A percentile compares a stretch with the other conserved stretches of the same genome.
Conservation (phyloP, 495 filamentous ascomycete genomes). For the Neurospora hispaniola region DNA sequence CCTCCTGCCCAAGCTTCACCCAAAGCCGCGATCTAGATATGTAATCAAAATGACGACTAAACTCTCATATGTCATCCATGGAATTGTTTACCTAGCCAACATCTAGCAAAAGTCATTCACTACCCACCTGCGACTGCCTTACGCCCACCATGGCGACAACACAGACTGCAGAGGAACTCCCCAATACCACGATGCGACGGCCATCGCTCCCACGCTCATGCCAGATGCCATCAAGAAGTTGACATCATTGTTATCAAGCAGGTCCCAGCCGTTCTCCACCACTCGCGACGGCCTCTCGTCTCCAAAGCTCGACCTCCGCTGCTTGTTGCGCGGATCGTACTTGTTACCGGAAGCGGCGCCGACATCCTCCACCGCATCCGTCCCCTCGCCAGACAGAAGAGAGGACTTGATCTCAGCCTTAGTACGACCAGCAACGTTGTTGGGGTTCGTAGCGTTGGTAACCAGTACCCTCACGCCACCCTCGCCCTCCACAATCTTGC, state of each 20-base stretch:
- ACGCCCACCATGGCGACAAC: conserved; percentile 7
- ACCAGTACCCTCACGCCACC: conserved; percentile 67
- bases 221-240: conserved; percentile 78
- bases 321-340: conserved; percentile 32
- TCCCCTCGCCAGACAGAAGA: conserved; percentile 23
- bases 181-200: conserved; percentile 44
- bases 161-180: conserved; percentile 32
- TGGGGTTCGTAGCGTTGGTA: conserved; percentile 15
- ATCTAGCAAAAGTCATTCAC: background rate
- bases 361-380: conserved; percentile 21
- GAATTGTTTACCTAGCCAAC: background rate
- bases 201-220: conserved; percentile 77
- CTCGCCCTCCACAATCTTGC: conserved; percentile 81
- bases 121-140: background rate
- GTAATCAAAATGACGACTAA: background rate
- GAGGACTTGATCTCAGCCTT: conserved; percentile 29
- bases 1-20: background rate
- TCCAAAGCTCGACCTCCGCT: conserved; percentile 38
- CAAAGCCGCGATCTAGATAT: background rate
- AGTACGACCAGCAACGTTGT: conserved; percentile 9
- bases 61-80: background rate
- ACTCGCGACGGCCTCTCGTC: conserved; percentile 55
- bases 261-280: conserved; percentile 60
- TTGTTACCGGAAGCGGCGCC: conserved; percentile 12
- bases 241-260: conserved; percentile 89